Percentiles rank a stretch among this genome's conserved stretches.
Evolutionary conservation across 257 asterid genomes (phyloP).

Genomic region (Mitragyna speciosa): DNA sequence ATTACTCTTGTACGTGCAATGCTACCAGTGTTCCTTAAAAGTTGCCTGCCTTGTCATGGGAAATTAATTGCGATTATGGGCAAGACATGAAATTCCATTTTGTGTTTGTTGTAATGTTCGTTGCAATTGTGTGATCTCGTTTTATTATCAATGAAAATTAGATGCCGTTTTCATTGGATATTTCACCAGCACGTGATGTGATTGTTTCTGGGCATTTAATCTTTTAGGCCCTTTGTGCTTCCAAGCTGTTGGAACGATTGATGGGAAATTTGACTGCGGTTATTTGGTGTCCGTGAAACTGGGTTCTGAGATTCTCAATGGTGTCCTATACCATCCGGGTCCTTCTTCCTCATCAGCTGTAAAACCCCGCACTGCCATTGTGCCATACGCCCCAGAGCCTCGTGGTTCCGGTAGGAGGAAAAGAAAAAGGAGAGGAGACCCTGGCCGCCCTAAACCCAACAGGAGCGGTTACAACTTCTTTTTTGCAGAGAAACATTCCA

Average conservation of each 20-base stretch:
- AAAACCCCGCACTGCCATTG: conserved; percentile 31
- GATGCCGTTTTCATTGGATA: not conserved
- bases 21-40: not conserved
- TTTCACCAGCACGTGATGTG: not conserved
- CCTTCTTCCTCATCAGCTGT: not conserved
- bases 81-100: not conserved
- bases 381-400: conserved; percentile 33
- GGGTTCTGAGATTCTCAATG: conserved; percentile 58
- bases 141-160: not conserved
- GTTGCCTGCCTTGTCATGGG: not conserved
- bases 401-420: conserved; percentile 27
- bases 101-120: not conserved
- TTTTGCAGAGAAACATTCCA: conserved; percentile 60
- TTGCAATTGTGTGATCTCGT: not conserved
- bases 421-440: conserved; percentile 48
- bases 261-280: conserved; percentile 78
- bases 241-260: conserved; percentile 59
- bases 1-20: not conserved
- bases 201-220: not conserved
- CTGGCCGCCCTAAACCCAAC: conserved; percentile 65
- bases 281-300: conserved; percentile 61
- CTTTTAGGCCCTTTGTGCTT: conserved; percentile 33
- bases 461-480: conserved; percentile 83
- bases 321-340: conserved; percentile 74
- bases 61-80: not conserved